These are phyloP conservation scores for Ustilago xerochloae DNA, from an alignment of 1,284 basidiomycete species.

Conservation along the genomic window DNA sequence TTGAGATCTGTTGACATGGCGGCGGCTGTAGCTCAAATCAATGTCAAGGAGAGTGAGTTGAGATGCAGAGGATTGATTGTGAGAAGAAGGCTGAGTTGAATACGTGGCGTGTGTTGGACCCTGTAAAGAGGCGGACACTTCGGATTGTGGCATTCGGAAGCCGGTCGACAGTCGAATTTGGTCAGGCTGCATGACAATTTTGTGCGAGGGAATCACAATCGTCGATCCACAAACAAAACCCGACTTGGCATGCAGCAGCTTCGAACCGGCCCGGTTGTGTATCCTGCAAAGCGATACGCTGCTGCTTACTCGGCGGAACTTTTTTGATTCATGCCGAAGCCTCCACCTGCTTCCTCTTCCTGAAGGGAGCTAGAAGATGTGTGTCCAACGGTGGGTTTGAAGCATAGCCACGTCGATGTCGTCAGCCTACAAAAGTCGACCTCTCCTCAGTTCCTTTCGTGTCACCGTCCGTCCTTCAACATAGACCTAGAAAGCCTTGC, in stretches of 20 bases:
- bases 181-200: conserved; percentile 23
- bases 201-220: not conserved
- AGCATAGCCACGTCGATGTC: not conserved
- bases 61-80: not conserved
- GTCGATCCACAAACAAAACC: not conserved
- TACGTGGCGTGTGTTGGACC: conserved; percentile 8
- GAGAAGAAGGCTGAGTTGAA: conserved; percentile 11
- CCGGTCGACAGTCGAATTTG: not conserved
- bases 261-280: not conserved
- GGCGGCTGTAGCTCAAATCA: not conserved
- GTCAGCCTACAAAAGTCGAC: not conserved
- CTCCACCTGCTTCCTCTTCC: not conserved
- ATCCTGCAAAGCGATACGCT: not conserved
- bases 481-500: not conserved
- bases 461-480: not conserved
- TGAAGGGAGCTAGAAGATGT: not conserved
- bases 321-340: not conserved
- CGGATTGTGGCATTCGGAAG: conserved; percentile 9
- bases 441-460: not conserved
- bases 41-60: not conserved
- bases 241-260: conserved; percentile 1
- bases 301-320: not conserved
- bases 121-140: conserved; percentile 1
- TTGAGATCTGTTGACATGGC: conserved; percentile 38
- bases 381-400: not conserved